A percentile compares a stretch with the other conserved stretches of the same genome.
These are phyloP conservation scores for Colletotrichum salicis DNA, from an alignment of 2,329 filamentous ascomycete species.

Conservation along the genomic window DNA sequence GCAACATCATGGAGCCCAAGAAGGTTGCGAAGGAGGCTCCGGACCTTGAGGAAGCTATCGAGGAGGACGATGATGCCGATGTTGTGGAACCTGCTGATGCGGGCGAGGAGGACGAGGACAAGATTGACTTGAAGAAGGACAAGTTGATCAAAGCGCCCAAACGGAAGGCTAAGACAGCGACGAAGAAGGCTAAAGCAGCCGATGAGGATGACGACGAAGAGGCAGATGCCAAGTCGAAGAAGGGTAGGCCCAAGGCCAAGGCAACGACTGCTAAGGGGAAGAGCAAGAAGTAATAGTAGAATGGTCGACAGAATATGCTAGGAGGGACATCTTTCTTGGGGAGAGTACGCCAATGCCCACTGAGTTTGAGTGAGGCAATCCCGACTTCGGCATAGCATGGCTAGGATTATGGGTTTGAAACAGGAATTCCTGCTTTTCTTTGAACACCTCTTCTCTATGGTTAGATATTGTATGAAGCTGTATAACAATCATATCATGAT, in stretches of 20 bases:
- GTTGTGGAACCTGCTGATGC: slow-evolving; percentile 66
- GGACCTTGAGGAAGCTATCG: slow-evolving; percentile 94
- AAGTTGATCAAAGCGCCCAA: slow-evolving; percentile 96
- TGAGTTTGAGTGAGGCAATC: not conserved
- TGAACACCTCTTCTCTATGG: not conserved
- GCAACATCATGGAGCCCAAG: slow-evolving; percentile 77
- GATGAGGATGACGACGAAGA: slow-evolving; percentile 60
- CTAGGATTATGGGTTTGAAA: not conserved
- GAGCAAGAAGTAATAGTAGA: slow-evolving; percentile 51
- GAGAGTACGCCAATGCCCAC: not conserved
- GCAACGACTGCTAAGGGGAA: slow-evolving; percentile 56
- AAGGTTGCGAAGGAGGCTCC: slow-evolving; percentile 80
- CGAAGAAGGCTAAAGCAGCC: slow-evolving; percentile 51
- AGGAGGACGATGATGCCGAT: slow-evolving; percentile 86
- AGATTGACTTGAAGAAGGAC: slow-evolving; percentile 89
- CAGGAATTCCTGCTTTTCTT: not conserved
- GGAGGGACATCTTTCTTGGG: not conserved
- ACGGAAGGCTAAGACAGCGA: slow-evolving; percentile 62
- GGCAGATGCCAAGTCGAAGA: slow-evolving; percentile 65
- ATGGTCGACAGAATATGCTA: not conserved
- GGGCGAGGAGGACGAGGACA: slow-evolving; percentile 80
- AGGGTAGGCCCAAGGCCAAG: slow-evolving; percentile 56
- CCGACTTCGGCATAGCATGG: not conserved
- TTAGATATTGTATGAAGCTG: not conserved
- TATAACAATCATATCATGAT: not conserved